These are phyloP conservation scores for Tetrahymena borealis DNA, from an alignment of 73 alveolate genomes.

Conservation along the genomic window DNA sequence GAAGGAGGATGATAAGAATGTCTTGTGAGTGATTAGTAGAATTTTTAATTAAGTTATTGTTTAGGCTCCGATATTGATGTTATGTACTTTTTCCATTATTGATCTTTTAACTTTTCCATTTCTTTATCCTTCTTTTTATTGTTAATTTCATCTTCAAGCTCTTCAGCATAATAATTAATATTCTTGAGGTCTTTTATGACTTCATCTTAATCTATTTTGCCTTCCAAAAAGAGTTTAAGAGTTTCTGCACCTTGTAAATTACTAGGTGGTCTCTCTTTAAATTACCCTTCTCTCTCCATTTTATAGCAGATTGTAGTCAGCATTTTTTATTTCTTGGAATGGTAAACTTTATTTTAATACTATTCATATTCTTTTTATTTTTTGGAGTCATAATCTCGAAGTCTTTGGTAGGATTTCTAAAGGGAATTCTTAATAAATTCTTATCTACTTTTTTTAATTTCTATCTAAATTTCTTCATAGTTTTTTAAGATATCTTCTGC, in stretches of 20 bases:
- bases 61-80: not conserved
- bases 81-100: conserved; percentile 9
- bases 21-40: not conserved
- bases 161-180: conserved; percentile 9
- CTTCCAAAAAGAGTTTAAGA: conserved; percentile 11
- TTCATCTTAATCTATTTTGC: conserved; percentile 12
- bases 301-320: conserved; percentile 17
- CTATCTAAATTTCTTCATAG: conserved; percentile 30
- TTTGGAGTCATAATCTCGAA: not conserved
- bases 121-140: conserved; percentile 6
- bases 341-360: conserved; percentile 11
- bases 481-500: conserved; percentile 27
- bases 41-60: not conserved
- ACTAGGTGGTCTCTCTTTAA: conserved; percentile 21
- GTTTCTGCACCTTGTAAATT: conserved; percentile 20
- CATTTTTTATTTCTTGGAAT: conserved; percentile 17
- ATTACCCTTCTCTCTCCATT: conserved; percentile 27
- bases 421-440: conserved; percentile 3
- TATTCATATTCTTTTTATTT: not conserved
- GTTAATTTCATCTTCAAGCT: not conserved
- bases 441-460: conserved; percentile 19
- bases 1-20: conserved; percentile 37
- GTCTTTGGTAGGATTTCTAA: conserved; percentile 8
- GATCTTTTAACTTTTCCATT: not conserved
- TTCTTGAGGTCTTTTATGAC: conserved; percentile 13